Evolutionary conservation across 2,329 filamentous ascomycete species (phyloP).

Genomic region (Sclerotinia subarctica): DNA sequence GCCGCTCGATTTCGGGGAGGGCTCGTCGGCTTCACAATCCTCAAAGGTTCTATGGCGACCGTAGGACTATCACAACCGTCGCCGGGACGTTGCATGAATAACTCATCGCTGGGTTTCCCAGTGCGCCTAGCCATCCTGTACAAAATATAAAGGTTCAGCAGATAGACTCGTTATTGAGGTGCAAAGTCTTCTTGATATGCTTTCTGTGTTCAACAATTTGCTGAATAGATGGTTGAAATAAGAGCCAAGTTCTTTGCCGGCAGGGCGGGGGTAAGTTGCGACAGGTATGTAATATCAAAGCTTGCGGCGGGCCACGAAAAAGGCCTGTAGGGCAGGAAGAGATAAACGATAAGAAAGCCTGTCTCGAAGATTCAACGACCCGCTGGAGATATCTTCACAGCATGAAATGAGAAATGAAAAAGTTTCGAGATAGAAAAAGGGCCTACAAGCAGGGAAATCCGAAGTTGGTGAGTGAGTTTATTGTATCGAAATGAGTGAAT

Average conservation of each 20-base stretch:
- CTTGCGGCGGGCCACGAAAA: constrained; percentile 9
- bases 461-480: background rate
- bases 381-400: background rate
- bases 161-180: constrained; percentile 29
- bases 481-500: constrained; percentile 18
- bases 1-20: constrained; percentile 47
- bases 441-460: constrained; percentile 11
- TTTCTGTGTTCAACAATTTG: constrained; percentile 22
- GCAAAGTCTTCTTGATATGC: constrained; percentile 36
- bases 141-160: constrained; percentile 27
- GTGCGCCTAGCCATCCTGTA: constrained; percentile 44
- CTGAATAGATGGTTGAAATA: background rate
- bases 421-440: background rate
- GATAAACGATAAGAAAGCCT: constrained; percentile 18
- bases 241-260: constrained; percentile 17
- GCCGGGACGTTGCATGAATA: constrained; percentile 63
- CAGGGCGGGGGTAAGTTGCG: constrained; percentile 17
- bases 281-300: constrained; percentile 8
- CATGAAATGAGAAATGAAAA: constrained; percentile 3
- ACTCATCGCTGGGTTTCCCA: constrained; percentile 73
- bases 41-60: constrained; percentile 65
- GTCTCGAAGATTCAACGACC: background rate
- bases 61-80: constrained; percentile 65
- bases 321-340: constrained; percentile 12
- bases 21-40: constrained; percentile 77